phyloP scores from a whole-genome alignment of 2,329 filamentous ascomycete genomes.

The Lasiodiplodia hormozganensis region DNA sequence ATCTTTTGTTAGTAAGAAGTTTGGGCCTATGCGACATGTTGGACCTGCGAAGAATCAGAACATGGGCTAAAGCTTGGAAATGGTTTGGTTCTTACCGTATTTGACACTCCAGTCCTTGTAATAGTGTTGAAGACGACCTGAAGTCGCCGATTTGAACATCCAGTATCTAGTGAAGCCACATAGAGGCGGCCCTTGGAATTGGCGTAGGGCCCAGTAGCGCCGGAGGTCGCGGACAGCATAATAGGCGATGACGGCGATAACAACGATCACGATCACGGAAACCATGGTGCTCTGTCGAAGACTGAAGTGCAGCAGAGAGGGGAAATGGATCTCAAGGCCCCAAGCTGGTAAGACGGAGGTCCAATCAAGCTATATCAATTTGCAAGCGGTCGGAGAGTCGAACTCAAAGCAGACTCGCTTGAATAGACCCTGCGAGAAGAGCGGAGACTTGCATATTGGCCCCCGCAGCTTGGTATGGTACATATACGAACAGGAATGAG shows the following conservation, averaged over 20 bases:
- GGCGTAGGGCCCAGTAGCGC: slow-evolving; percentile 41
- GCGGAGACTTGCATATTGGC: neutral
- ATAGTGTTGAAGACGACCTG: slow-evolving; percentile 47
- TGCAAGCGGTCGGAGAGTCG: neutral
- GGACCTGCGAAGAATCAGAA: slow-evolving; percentile 1
- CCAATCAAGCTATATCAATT: slow-evolving; percentile 1
- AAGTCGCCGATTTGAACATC: slow-evolving; percentile 45
- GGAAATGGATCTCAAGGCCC: neutral
- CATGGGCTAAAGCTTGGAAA: no score
- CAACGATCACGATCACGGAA: neutral
- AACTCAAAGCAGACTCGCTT: neutral
- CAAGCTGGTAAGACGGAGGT: neutral
- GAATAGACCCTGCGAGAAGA: neutral
- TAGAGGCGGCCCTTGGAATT: slow-evolving; percentile 48
- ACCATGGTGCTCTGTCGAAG: neutral
- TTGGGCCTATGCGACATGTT: slow-evolving; percentile 53
- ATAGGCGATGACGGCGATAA: slow-evolving; percentile 32
- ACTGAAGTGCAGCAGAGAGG: neutral
- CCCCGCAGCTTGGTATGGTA: slow-evolving; percentile 2
- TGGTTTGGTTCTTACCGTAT: slow-evolving; percentile 42
- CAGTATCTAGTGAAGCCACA: slow-evolving; percentile 48
- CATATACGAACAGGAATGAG: neutral
- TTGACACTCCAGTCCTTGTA: slow-evolving; percentile 46
- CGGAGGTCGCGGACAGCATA: slow-evolving; percentile 38
- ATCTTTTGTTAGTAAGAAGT: slow-evolving; percentile 57